phyloP scores from a whole-genome alignment of 2,329 filamentous ascomycete genomes.

The Phoma herbarum region DNA sequence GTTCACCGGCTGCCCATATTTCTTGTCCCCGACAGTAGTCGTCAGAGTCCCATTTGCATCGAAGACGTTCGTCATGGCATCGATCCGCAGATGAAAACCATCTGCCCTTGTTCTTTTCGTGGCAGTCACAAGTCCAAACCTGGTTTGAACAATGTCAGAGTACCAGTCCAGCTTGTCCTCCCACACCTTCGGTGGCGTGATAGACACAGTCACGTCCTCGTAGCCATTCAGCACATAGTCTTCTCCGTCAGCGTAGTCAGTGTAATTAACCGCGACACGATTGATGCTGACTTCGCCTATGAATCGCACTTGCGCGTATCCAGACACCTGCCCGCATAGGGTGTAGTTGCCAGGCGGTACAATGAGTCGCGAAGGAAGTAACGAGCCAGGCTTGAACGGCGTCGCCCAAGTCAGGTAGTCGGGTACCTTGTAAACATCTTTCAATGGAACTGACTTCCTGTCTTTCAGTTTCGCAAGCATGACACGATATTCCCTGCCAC shows the following conservation, averaged over 20 bases:
- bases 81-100: constrained; percentile 54
- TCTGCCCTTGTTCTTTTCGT: constrained; percentile 53
- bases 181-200: background rate
- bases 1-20: constrained; percentile 53
- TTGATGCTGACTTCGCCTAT: background rate
- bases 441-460: background rate
- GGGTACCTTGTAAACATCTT: background rate
- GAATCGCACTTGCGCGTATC: background rate
- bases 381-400: background rate
- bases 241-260: background rate
- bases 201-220: background rate
- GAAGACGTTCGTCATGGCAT: constrained; percentile 54
- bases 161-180: background rate
- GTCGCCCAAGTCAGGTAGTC: background rate
- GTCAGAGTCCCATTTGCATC: constrained; percentile 54
- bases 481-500: background rate
- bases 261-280: background rate
- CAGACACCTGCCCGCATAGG: background rate
- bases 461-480: background rate
- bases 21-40: constrained; percentile 50
- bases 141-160: constrained; percentile 41
- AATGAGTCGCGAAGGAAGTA: background rate
- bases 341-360: background rate
- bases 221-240: background rate
- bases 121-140: constrained; percentile 39